A percentile compares a stretch with the other conserved stretches of the same genome.
Conservation (phyloP, 345 rosid genomes). For the Diplotaxis tenuifolia region DNA sequence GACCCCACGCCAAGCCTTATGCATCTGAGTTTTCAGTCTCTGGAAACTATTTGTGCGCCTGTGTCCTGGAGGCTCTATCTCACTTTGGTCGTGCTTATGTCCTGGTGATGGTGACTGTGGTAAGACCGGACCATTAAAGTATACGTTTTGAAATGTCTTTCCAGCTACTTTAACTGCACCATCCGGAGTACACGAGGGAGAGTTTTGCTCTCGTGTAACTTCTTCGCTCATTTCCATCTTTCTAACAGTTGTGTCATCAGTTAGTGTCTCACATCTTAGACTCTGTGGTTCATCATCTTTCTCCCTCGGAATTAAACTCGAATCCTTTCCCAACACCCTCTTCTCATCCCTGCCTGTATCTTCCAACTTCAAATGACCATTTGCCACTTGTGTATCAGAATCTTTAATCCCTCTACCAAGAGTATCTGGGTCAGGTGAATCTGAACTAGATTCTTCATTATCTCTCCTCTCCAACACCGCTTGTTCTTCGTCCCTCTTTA, state of each 20-base stretch:
- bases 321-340: slow-evolving; percentile 3
- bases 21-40: slow-evolving; percentile 70
- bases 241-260: slow-evolving; percentile 35
- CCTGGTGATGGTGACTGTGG: slow-evolving; percentile 40
- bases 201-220: slow-evolving; percentile 49
- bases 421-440: slow-evolving; percentile 4
- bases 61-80: slow-evolving; percentile 40
- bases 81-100: slow-evolving; percentile 73
- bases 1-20: slow-evolving; percentile 87
- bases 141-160: slow-evolving; percentile 30
- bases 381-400: slow-evolving; percentile 5
- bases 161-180: slow-evolving; percentile 29
- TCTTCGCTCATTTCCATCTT: slow-evolving; percentile 54
- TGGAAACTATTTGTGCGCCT: slow-evolving; percentile 64
- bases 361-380: slow-evolving; percentile 3
- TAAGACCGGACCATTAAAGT: slow-evolving; percentile 32
- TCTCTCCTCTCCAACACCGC: slow-evolving; percentile 14
- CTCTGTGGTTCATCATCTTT: slow-evolving; percentile 26
- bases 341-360: slow-evolving; percentile 15
- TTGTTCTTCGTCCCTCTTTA: background rate
- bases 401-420: slow-evolving; percentile 1
- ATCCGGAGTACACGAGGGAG: slow-evolving; percentile 14
- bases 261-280: background rate
- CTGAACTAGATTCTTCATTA: slow-evolving; percentile 15
- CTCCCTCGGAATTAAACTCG: slow-evolving; percentile 13